Base-by-base conservation (phyloP, 164 flowering plant species). In the Protea cynaroides region DNA sequence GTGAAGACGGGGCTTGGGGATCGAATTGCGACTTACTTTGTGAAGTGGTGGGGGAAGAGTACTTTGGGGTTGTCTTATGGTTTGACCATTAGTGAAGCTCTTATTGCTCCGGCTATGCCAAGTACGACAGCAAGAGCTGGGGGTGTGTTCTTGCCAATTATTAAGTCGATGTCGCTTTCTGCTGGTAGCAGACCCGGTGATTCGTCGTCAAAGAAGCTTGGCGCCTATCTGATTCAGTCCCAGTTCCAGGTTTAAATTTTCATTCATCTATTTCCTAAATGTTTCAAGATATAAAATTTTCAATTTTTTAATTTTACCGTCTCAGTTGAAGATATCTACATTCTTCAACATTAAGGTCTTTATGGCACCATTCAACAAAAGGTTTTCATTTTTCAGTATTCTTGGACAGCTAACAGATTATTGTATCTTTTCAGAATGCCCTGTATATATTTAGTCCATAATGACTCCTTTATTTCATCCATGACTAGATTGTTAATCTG, bases 61-160 rank as follows among this genome's bases (percentile, higher is more conserved):
- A 90, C 98, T 4, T 61, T 93, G 54, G 98, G 98, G 13, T 68
- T 93, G 79, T 87, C 95, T 3, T 93, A 93, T 65, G 96, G 97
- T 4, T 70, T 93, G 74, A 87, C 96, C 1, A 24, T 93, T 19
- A 88, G 96, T 63, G 98, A 93, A 75, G 85, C 86, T 3, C 77
- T 93, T 34, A 87, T 93, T 71, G 86, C 98, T 8, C 98, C 98
- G 1, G 97, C 98, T 4, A 93, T 93, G 97, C 98, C 98, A 1
- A 87, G 92, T 69, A 89, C 97, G 0, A 90, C 98, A 1, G 98
- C 97, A 0, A 83, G 98, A 52, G 98, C 98, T 7, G 98, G 98
- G 6, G 98, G 98, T 0, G 88, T 93, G 53, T 90, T 89, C 76
- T 75, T 93, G 81, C 98, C 97, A 0, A 90, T 93, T 37, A 90